Percentiles rank a stretch among this genome's conserved stretches.
These are phyloP conservation scores for Cladosporium austrohemisphaericum DNA, from an alignment of 2,329 filamentous ascomycete genomes.

Conservation along the genomic window DNA sequence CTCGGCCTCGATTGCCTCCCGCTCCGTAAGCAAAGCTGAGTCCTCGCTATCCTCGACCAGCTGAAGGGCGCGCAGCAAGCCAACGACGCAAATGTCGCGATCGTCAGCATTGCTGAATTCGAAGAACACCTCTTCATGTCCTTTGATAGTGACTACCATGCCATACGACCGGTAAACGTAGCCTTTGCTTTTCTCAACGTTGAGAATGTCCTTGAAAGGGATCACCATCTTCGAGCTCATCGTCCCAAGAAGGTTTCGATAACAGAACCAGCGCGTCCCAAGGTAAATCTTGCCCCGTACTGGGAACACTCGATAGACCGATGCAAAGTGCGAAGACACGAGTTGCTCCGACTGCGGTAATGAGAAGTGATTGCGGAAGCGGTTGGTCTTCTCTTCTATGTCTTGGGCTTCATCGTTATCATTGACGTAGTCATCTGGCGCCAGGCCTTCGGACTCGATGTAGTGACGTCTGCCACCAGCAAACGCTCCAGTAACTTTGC, in stretches of 20 bases:
- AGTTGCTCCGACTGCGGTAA: constrained; percentile 79
- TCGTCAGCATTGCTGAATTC: constrained; percentile 76
- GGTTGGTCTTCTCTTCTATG: constrained; percentile 53
- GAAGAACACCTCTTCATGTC: constrained; percentile 94
- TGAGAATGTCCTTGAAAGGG: constrained; percentile 86
- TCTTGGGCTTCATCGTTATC: constrained; percentile 56
- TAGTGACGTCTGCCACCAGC: constrained; percentile 89
- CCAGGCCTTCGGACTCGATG: constrained; percentile 63
- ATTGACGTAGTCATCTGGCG: constrained; percentile 60
- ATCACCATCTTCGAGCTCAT: constrained; percentile 89
- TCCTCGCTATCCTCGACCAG: constrained; percentile 67
- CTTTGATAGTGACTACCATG: constrained; percentile 85
- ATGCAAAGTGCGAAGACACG: constrained; percentile 87
- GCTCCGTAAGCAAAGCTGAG: constrained; percentile 62
- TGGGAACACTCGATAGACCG: constrained; percentile 82
- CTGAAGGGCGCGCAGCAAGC: constrained; percentile 72
- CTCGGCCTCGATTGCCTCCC: constrained; percentile 68
- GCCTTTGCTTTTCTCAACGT: constrained; percentile 89
- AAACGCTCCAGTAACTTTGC: constrained; percentile 97
- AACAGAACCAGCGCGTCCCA: constrained; percentile 82
- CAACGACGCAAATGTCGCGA: constrained; percentile 85
- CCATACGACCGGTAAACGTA: constrained; percentile 90
- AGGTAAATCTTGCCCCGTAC: constrained; percentile 97
- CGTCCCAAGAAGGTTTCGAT: constrained; percentile 82
- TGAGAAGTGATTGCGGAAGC: constrained; percentile 87